These are phyloP conservation scores for Ceratocystiopsis minuta DNA, from an alignment of 2,329 filamentous ascomycete genomes.

Conservation along the genomic window DNA sequence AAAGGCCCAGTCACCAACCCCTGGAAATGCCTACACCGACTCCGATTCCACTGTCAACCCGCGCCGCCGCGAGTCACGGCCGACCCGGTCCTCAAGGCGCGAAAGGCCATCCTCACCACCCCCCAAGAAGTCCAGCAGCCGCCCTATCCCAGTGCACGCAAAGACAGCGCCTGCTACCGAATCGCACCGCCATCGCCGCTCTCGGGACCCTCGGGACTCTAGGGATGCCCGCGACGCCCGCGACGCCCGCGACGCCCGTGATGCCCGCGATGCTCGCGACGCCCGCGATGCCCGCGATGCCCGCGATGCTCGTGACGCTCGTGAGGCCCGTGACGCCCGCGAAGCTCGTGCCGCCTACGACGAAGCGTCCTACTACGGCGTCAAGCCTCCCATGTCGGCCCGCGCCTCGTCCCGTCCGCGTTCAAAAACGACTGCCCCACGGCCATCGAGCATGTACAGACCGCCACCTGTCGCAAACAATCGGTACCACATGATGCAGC, in stretches of 20 bases:
- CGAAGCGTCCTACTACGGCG: constrained; percentile 22
- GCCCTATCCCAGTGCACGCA: constrained; percentile 17
- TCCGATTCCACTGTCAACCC: constrained; percentile 26
- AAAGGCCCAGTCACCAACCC: constrained; percentile 22
- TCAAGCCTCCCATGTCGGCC: constrained; percentile 16
- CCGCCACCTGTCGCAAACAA: constrained; percentile 15
- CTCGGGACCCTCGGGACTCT: too few species aligned
- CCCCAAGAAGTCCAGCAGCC: constrained; percentile 1
- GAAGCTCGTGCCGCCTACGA: constrained; percentile 4
- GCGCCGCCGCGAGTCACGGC: constrained; percentile 14
- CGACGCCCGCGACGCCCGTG: too few species aligned
- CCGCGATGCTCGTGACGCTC: too few species aligned
- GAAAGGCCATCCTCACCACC: constrained; percentile 12
- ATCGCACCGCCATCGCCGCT: background rate
- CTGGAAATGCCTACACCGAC: constrained; percentile 19
- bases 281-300: too few species aligned
- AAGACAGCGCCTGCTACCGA: constrained; percentile 19
- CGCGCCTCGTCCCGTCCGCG: constrained; percentile 20
- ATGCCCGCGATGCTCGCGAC: too few species aligned
- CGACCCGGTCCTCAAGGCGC: constrained; percentile 15
- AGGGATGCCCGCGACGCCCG: too few species aligned
- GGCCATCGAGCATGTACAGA: constrained; percentile 21
- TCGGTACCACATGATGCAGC: constrained; percentile 17
- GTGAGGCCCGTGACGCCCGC: too few species aligned
- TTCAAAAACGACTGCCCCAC: constrained; percentile 16